Conservation (phyloP, 2,329 filamentous ascomycete species). For the Alternaria sp. region DNA sequence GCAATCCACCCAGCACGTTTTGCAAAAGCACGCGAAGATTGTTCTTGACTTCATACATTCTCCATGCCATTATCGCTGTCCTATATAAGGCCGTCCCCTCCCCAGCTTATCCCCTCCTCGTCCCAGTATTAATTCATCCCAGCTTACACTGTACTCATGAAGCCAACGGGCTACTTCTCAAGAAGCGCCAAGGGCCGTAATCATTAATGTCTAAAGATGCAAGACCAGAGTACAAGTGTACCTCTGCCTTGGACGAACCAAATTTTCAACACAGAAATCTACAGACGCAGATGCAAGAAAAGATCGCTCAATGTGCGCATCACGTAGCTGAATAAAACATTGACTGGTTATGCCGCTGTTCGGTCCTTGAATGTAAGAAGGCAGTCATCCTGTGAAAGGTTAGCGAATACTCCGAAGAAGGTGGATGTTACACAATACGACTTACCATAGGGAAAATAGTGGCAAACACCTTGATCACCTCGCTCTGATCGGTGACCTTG, state of each 20-base stretch:
- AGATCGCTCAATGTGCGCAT: slow-evolving; percentile 32
- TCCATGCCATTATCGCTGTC: slow-evolving; percentile 22
- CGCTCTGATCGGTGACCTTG: slow-evolving; percentile 79
- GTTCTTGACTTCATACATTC: not conserved
- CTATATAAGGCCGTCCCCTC: not conserved
- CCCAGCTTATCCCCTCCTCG: not conserved
- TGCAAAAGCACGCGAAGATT: not conserved
- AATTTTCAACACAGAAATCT: slow-evolving; percentile 16
- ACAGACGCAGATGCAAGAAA: slow-evolving; percentile 33
- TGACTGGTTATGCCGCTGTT: slow-evolving; percentile 23
- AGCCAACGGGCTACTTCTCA: slow-evolving; percentile 13
- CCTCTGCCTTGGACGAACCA: slow-evolving; percentile 23
- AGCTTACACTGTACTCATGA: slow-evolving; percentile 23
- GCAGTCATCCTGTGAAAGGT: slow-evolving; percentile 73
- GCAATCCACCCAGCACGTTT: not conserved
- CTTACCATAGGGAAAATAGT: slow-evolving; percentile 96
- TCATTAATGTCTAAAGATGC: slow-evolving; percentile 37
- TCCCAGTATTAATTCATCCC: slow-evolving; percentile 16
- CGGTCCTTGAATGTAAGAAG: slow-evolving; percentile 71
- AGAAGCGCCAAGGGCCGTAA: slow-evolving; percentile 26
- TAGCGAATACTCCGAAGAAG: slow-evolving; percentile 15
- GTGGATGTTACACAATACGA: slow-evolving; percentile 18
- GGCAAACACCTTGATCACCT: slow-evolving; percentile 98
- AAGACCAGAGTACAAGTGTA: slow-evolving; percentile 16
- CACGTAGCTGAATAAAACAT: slow-evolving; percentile 16